These are phyloP conservation scores for Tetrahymena borealis DNA, from an alignment of 73 alveolate species.

Conservation along the genomic window DNA sequence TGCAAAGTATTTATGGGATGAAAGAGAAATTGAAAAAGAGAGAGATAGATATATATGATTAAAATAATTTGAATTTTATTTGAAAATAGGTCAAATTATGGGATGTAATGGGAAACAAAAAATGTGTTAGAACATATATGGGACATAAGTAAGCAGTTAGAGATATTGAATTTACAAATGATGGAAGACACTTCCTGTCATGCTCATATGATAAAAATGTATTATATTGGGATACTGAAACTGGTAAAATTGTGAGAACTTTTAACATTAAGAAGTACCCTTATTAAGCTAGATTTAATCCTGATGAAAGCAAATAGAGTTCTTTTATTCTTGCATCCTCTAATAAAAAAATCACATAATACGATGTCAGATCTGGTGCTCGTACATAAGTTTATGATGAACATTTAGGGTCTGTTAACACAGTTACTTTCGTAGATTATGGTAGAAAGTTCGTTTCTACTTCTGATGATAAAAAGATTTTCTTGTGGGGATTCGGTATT, in stretches of 20 bases:
- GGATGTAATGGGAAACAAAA: slow-evolving; percentile 91
- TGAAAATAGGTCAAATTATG: slow-evolving; percentile 73
- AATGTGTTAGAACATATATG: slow-evolving; percentile 87
- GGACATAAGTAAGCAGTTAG: slow-evolving; percentile 97
- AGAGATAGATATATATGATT: slow-evolving; percentile 44
- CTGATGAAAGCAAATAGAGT: slow-evolving; percentile 78
- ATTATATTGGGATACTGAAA: slow-evolving; percentile 96
- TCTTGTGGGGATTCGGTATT: slow-evolving; percentile 96
- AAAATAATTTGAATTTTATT: slow-evolving; percentile 44
- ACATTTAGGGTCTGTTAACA: slow-evolving; percentile 86
- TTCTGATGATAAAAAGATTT: slow-evolving; percentile 94
- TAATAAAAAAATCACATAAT: slow-evolving; percentile 75
- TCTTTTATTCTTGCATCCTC: slow-evolving; percentile 87
- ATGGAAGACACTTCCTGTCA: slow-evolving; percentile 86
- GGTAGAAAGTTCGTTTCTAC: slow-evolving; percentile 90
- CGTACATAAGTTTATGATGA: slow-evolving; percentile 86
- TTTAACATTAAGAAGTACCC: slow-evolving; percentile 85
- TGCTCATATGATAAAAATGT: slow-evolving; percentile 90
- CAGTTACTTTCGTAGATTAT: slow-evolving; percentile 84
- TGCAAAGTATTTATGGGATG: too few species aligned
- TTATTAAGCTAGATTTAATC: slow-evolving; percentile 81
- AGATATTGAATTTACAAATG: slow-evolving; percentile 85
- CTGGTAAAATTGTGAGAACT: slow-evolving; percentile 89
- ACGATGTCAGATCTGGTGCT: slow-evolving; percentile 77
- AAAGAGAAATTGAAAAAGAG: too few species aligned